phyloP scores from a whole-genome alignment of 441 rosid species.

The Euphorbia celastroides region DNA sequence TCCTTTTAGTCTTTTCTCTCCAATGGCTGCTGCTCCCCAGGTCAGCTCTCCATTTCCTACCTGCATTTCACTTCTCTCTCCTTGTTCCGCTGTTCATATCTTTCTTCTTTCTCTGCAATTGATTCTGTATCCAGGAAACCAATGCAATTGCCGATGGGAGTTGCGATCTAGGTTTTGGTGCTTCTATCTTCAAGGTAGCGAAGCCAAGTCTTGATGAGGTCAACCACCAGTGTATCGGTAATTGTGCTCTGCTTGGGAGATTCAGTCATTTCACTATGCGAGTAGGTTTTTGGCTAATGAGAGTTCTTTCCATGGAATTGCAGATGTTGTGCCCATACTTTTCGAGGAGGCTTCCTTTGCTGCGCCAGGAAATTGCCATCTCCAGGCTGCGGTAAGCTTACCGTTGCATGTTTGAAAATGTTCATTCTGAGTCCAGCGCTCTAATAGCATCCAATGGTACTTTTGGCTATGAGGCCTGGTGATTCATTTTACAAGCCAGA shows the following conservation, averaged over 20 bases:
- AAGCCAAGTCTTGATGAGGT: constrained; percentile 42
- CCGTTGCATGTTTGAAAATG: background rate
- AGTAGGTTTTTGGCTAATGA: constrained; percentile 8
- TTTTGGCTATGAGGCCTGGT: no score
- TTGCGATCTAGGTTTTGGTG: constrained; percentile 29
- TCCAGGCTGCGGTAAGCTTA: constrained; percentile 36
- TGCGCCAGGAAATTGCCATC: constrained; percentile 28
- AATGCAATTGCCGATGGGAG: constrained; percentile 31
- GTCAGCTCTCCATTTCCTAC: constrained; percentile 24
- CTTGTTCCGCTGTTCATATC: background rate
- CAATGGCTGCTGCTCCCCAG: constrained; percentile 30
- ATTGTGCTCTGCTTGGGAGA: background rate
- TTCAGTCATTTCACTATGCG: background rate
- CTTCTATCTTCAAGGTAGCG: constrained; percentile 40
- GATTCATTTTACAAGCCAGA: no score
- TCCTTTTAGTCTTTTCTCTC: background rate
- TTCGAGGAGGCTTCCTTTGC: constrained; percentile 47
- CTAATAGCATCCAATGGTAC: background rate
- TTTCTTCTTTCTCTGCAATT: background rate
- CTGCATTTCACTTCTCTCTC: background rate
- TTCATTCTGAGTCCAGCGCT: background rate
- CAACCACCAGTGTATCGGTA: constrained; percentile 43
- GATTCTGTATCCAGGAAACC: constrained; percentile 11
- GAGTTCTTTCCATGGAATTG: constrained; percentile 13
- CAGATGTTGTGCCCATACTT: constrained; percentile 56